These are phyloP conservation scores for Pterulicium gracile DNA, from an alignment of 1,284 basidiomycete species.

Conservation along the genomic window DNA sequence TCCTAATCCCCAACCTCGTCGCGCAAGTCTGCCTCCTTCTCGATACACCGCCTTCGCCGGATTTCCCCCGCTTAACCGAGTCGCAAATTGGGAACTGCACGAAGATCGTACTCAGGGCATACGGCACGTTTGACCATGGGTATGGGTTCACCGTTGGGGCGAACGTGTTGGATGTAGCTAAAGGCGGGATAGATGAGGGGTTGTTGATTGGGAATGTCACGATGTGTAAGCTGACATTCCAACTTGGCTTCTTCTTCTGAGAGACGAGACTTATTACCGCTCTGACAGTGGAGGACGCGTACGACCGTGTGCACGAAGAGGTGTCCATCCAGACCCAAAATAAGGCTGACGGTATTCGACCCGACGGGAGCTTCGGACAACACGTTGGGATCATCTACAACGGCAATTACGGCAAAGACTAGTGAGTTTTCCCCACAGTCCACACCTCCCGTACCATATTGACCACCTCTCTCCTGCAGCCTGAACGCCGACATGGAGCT, in stretches of 20 bases:
- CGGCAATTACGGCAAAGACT: conserved; percentile 36
- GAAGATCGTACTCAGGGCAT: conserved; percentile 26
- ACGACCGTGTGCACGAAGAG: conserved; percentile 19
- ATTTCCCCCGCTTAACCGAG: conserved; percentile 16
- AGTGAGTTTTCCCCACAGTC: not conserved
- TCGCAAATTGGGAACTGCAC: conserved; percentile 25
- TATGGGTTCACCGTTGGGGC: conserved; percentile 31
- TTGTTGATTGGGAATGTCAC: conserved; percentile 32
- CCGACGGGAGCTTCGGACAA: conserved; percentile 55
- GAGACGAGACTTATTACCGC: too few relatives aligned
- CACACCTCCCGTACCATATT: too few relatives aligned
- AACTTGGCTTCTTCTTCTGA: too few relatives aligned
- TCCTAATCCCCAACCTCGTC: conserved; percentile 31
- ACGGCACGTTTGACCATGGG: conserved; percentile 26
- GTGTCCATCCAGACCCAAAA: conserved; percentile 32
- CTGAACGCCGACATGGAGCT: not conserved
- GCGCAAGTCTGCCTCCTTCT: conserved; percentile 33
- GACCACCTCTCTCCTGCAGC: not conserved
- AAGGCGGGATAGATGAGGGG: conserved; percentile 36
- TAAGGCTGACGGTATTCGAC: conserved; percentile 48
- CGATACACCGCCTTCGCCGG: conserved; percentile 10
- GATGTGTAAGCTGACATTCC: conserved; percentile 12
- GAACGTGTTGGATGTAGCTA: conserved; percentile 33
- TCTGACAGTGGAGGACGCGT: too few relatives aligned
- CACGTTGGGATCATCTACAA: conserved; percentile 52